Conservation (phyloP, 208 protist genomes). For the Trypanosoma mega region DNA sequence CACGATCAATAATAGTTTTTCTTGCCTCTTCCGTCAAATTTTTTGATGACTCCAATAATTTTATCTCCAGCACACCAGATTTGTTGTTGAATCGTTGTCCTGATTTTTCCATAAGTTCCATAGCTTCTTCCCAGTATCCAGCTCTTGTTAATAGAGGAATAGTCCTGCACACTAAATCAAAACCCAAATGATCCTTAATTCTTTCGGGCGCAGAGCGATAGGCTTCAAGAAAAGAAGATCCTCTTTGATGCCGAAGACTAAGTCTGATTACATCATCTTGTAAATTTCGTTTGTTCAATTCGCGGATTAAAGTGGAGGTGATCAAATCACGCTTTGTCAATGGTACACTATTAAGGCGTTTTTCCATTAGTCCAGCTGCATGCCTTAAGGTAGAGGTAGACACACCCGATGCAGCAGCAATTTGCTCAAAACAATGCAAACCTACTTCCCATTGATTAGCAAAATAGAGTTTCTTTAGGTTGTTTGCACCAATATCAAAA, state of each 20-base stretch:
- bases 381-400: constrained; percentile 10
- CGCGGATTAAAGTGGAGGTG: constrained; percentile 14
- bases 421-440: constrained; percentile 21
- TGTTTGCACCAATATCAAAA: neutral
- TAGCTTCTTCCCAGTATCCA: constrained; percentile 64
- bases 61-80: constrained; percentile 42
- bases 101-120: constrained; percentile 47
- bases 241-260: constrained; percentile 21
- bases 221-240: constrained; percentile 27
- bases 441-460: constrained; percentile 23
- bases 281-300: constrained; percentile 28
- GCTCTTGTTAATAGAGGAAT: constrained; percentile 24
- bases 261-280: constrained; percentile 27
- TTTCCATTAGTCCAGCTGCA: constrained; percentile 25
- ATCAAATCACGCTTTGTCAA: constrained; percentile 12
- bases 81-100: constrained; percentile 39
- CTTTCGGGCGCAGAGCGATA: constrained; percentile 27
- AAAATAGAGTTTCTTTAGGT: constrained; percentile 27
- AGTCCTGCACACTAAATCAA: constrained; percentile 30
- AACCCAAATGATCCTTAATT: constrained; percentile 28
- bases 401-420: neutral
- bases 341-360: constrained; percentile 18
- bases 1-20: constrained; percentile 36
- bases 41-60: constrained; percentile 32
- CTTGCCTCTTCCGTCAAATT: constrained; percentile 34